Evolutionary conservation across 2,329 filamentous ascomycete species (phyloP), one percentile per base, ranked within the genome.

Genomic region (Fusarium gaditjirri): DNA sequence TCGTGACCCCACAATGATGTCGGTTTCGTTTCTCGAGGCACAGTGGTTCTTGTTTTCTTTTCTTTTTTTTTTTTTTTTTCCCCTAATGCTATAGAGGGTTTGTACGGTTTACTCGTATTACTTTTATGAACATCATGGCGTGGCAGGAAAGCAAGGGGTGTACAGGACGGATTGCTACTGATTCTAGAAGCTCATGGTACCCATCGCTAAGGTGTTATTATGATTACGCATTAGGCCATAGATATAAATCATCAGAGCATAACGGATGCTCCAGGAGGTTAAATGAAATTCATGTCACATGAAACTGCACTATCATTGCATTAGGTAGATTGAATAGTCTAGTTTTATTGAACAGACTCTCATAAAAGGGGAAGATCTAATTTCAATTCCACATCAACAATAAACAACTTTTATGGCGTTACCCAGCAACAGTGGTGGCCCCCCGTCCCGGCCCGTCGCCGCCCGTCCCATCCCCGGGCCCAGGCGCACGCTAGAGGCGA

Each of bases 361-460:
- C 29, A 44, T 44, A 21, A 31, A 35, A 25, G 36, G 55, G 35
- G 58, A 31, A 47, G 25, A 39, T 46, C 50, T 57, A 68, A 68
- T 68, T 57, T 68, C 63, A 50, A 35, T 46, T 46, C 27, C 19
- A 33, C 36, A 53, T 63, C 65, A 68, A 68, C 56, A 68, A 57
- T 41, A 60, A 70, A 70, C 44, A 70, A 70, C 39, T 21, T 54
- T 33, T 35, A 25, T 14, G 8, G 38, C 33, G 46, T 71, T 57
- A 63, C 52, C 68, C 23, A 67, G 52, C 67, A 62, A 53, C 68
- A 52, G 23, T 17, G 35, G 29, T 41, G 38, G 44, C 44, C 61
- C 66, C 23, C 55, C 29, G 47, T 53, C 43, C 64, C 68, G 68
- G 62, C 67, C 68, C 68, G 61, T 50, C 67, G 61, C 61, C 61